phyloP scores from a whole-genome alignment of 2,329 filamentous ascomycete species.

The Fusarium sterilihyphosum region DNA sequence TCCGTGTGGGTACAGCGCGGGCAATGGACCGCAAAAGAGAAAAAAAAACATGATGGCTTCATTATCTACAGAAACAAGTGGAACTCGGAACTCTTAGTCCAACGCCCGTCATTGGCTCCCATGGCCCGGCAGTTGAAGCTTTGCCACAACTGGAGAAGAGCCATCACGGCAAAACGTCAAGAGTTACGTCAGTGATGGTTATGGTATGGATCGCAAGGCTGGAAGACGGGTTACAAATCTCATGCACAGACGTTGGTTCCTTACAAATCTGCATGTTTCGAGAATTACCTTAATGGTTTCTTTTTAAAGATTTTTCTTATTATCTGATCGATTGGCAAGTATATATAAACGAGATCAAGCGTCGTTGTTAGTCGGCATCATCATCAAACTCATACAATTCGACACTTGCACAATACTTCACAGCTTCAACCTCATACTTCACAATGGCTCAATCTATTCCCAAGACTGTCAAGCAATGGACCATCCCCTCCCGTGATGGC shows the following conservation, averaged over 20 bases:
- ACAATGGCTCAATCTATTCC: slow-evolving; percentile 44
- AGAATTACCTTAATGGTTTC: neutral
- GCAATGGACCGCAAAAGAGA: neutral
- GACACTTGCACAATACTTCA: neutral
- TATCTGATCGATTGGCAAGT: neutral
- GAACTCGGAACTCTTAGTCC: slow-evolving; percentile 26
- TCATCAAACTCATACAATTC: neutral
- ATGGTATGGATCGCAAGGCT: neutral
- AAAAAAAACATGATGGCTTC: slow-evolving; percentile 10
- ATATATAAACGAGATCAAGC: slow-evolving; percentile 13
- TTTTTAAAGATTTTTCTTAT: neutral
- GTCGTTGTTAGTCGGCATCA: neutral
- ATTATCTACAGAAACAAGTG: neutral
- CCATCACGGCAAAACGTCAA: slow-evolving; percentile 22
- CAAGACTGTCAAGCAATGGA: slow-evolving; percentile 66
- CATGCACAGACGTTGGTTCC: slow-evolving; percentile 18
- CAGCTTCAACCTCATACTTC: neutral
- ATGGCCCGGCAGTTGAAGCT: slow-evolving; percentile 10
- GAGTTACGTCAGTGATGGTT: slow-evolving; percentile 25
- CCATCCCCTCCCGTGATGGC: slow-evolving; percentile 52
- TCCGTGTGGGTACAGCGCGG: slow-evolving; percentile 7
- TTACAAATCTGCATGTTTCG: slow-evolving; percentile 20
- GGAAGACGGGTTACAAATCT: slow-evolving; percentile 25
- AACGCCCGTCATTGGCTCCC: slow-evolving; percentile 19
- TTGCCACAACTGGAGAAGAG: slow-evolving; percentile 1